Evolutionary conservation across 768 basidiomycete genomes (phyloP), one percentile per base, ranked within the genome.

Genomic region (Hypsizygus marmoreus): DNA sequence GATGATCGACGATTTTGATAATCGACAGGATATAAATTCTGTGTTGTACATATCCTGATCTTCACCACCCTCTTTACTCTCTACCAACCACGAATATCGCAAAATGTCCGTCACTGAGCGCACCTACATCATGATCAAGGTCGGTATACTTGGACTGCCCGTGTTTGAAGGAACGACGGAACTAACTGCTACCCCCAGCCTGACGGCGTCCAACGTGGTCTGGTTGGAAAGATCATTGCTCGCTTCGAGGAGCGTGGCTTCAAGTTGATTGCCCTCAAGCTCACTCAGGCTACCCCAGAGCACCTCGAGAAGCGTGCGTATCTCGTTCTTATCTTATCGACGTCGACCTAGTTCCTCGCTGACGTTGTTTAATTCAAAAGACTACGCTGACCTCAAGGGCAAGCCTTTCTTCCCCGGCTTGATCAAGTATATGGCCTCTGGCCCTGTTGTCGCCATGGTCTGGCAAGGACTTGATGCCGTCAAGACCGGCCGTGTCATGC

Each of bases 41-140:
- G 42, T 49, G 12, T 16, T 10, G 52, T 46, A 30, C 50, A 29
- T 33, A 47, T 56, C 50, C 48, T 55, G 42, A 58, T 58, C 57
- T 52, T 45, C 50, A 45, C 42, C 43, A 41, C 47, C 48, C 47
- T 54, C 50, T 42, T 54, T 57, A 56, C 50, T 54, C 56, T 58
- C 63, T 51, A n/a, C n/a, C n/a, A n/a, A n/a, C 56, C 56, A 56
- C 53, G 32, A 39, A 44, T 53, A 56, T 40, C 62, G 68, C 57
- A 66, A 30, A 43, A 88, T 88, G 87, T 85, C 90, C 57, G 69
- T 71, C 65, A 60, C 55, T 42, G 94, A 97, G 68, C 92, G 91
- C 70, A 95, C 95, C 70, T 97, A 95, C 77, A 98, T 98, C 79
- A 97, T 97, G 95, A 81, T 98, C 86, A 99, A 97, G 93, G 91